Percentiles rank a stretch among this genome's conserved stretches.
These are phyloP conservation scores for Pichia pseudocactophila DNA, from an alignment of 805 yeast species.

Conservation along the genomic window DNA sequence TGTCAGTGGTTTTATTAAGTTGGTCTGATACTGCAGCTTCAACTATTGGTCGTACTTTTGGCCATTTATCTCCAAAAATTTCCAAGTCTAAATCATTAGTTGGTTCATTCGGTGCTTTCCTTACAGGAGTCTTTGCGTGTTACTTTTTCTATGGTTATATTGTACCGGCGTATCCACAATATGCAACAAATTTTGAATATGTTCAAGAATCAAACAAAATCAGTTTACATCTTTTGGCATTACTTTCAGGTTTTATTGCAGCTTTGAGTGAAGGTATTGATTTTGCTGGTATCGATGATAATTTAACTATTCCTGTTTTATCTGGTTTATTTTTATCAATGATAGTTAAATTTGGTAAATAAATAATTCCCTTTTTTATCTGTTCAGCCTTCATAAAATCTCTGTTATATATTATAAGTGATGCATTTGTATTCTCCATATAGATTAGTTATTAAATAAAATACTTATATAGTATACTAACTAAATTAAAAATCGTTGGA, in stretches of 20 bases:
- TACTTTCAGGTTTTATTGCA: conserved; percentile 71
- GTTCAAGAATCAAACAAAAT: conserved; percentile 49
- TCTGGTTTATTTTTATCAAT: conserved; percentile 53
- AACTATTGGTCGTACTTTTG: conserved; percentile 80
- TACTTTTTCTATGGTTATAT: conserved; percentile 64
- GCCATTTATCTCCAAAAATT: conserved; percentile 73
- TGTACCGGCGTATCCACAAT: conserved; percentile 51
- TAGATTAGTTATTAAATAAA: neutral
- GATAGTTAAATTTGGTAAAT: conserved; percentile 14
- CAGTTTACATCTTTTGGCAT: conserved; percentile 42
- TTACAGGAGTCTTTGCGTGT: conserved; percentile 60
- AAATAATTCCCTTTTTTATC: too few species aligned
- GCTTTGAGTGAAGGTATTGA: conserved; percentile 82
- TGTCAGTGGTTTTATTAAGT: conserved; percentile 72
- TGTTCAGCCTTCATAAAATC: neutral
- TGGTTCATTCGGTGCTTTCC: conserved; percentile 82
- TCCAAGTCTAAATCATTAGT: conserved; percentile 75
- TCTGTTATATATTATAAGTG: too few species aligned
- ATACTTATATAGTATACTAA: neutral
- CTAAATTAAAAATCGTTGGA: conserved; percentile 24
- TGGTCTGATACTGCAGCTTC: conserved; percentile 99
- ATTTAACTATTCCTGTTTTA: conserved; percentile 86
- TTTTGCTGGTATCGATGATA: conserved; percentile 74
- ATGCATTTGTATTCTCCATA: too few species aligned
- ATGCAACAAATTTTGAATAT: conserved; percentile 52